Evolutionary conservation across 371 early-diverging fungal species (phyloP), one percentile per base, ranked within the genome.

Genomic region (Rhizopus stolonifer): DNA sequence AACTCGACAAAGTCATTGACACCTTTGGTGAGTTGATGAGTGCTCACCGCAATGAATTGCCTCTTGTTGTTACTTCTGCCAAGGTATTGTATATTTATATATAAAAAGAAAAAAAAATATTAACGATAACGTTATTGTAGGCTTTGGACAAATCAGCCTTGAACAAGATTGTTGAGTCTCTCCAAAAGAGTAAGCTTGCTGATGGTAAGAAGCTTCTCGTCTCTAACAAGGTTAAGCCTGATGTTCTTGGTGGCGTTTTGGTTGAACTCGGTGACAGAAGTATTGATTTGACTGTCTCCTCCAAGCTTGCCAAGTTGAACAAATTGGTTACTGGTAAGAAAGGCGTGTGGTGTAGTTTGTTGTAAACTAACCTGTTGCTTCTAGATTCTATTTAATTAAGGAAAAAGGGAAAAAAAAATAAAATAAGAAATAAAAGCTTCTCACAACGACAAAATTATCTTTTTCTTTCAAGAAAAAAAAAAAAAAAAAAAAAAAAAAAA

Each of bases 221-320:
- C 53, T 80, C 86, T 71, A 93, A 90, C 92, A 94, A 91, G 90
- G 89, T 89, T 58, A 92, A 96, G 83, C 88, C 95, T 55, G 76
- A 84, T 68, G 92, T 98, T 69, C 77, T 96, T 49, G 98, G 98
- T 67, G 98, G 98, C 64, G 81, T 98, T 69, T 80, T 96, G 65
- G 89, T 98, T 49, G 97, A 96, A 74, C 80, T 96, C 69, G 97
- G 98, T 62, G 98, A 95, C 79, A 92, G 93, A 82, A 95, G 96
- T 69, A 94, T 98, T 68, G 98, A 98, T 74, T 84, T 98, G 79
- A 95, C 96, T 33, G 95, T 95, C 56, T 86, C 95, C 33, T 83
- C 90, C 74, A 92, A 91, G 79, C 77, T 98, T 70, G 87, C 89
- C 81, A 96, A 95, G 87, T 85, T 96, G 50, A 93, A 95, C 86